Evolutionary conservation across 2,329 filamentous ascomycete species (phyloP).

Genomic region (Emergomyces pasteurianus): DNA sequence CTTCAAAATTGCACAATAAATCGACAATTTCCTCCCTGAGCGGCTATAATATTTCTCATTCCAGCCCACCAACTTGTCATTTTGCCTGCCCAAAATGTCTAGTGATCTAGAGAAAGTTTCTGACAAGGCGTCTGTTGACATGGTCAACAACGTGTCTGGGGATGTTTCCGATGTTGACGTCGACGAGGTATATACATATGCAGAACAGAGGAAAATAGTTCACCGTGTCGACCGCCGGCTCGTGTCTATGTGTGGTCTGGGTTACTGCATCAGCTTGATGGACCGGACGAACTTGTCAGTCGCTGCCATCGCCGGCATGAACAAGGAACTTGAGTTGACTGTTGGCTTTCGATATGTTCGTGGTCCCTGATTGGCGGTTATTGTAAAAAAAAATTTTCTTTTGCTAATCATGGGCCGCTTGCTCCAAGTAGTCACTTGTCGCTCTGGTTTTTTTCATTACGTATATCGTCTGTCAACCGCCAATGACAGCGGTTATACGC

Average conservation of each 20-base stretch:
- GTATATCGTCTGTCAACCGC: conserved; percentile 60
- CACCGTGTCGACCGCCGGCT: conserved; percentile 56
- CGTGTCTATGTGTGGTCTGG: conserved; percentile 48
- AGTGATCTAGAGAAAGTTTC: conserved; percentile 9
- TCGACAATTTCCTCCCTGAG: neutral
- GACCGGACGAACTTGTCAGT: conserved; percentile 66
- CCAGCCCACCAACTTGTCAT: too few species aligned
- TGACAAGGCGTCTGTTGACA: neutral
- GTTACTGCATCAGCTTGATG: conserved; percentile 68
- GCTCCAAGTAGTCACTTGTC: conserved; percentile 41
- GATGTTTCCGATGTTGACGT: conserved; percentile 4
- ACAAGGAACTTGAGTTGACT: conserved; percentile 17
- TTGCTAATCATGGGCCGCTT: neutral
- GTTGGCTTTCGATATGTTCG: conserved; percentile 16
- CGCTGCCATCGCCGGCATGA: conserved; percentile 54
- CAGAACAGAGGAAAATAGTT: conserved; percentile 57
- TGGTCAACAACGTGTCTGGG: neutral
- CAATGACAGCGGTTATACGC: conserved; percentile 56
- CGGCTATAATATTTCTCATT: neutral
- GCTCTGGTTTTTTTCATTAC: conserved; percentile 64
- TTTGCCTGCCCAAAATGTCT: conserved; percentile 2
- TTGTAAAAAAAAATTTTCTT: too few species aligned
- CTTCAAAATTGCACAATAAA: neutral
- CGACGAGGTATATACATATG: conserved; percentile 36
- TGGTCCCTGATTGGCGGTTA: too few species aligned